phyloP scores from a whole-genome alignment of 1,284 basidiomycete species.

The Heterobasidion parviporum region DNA sequence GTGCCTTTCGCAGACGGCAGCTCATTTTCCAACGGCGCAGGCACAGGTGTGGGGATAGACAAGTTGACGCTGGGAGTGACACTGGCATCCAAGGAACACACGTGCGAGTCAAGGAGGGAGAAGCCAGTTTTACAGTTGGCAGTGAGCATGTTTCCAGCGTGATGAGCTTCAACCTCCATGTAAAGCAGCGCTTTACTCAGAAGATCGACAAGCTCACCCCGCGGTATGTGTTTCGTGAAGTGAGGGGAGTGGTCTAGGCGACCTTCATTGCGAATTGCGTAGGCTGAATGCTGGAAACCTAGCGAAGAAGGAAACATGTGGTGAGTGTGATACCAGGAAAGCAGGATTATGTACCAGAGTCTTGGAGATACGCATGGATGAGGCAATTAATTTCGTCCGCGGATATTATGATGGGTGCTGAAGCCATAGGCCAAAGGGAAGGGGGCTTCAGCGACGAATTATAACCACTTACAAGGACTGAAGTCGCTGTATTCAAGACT shows the following conservation, averaged over 20 bases:
- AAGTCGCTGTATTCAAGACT: background rate
- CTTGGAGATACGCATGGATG: constrained; percentile 74
- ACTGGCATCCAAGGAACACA: constrained; percentile 44
- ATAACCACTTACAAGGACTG: too few relatives aligned
- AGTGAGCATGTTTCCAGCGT: constrained; percentile 50
- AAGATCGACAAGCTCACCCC: constrained; percentile 75
- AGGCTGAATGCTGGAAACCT: constrained; percentile 78
- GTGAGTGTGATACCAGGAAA: background rate
- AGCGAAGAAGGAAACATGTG: background rate
- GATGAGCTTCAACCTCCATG: constrained; percentile 77
- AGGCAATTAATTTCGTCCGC: constrained; percentile 82
- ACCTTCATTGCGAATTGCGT: constrained; percentile 62
- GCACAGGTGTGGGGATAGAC: background rate
- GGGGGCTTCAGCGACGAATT: background rate
- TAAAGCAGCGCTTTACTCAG: constrained; percentile 77
- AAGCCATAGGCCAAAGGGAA: constrained; percentile 19
- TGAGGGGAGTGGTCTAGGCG: constrained; percentile 59
- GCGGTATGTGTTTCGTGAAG: constrained; percentile 64
- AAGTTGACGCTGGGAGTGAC: constrained; percentile 1
- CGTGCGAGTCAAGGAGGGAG: constrained; percentile 62
- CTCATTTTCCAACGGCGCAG: background rate
- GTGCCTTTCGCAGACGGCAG: background rate
- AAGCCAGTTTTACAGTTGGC: constrained; percentile 59
- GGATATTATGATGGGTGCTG: constrained; percentile 51
- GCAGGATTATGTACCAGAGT: constrained; percentile 47